These are phyloP conservation scores for Backusella morwellensis DNA, from an alignment of 192 early-diverging fungal species.

Conservation along the genomic window DNA sequence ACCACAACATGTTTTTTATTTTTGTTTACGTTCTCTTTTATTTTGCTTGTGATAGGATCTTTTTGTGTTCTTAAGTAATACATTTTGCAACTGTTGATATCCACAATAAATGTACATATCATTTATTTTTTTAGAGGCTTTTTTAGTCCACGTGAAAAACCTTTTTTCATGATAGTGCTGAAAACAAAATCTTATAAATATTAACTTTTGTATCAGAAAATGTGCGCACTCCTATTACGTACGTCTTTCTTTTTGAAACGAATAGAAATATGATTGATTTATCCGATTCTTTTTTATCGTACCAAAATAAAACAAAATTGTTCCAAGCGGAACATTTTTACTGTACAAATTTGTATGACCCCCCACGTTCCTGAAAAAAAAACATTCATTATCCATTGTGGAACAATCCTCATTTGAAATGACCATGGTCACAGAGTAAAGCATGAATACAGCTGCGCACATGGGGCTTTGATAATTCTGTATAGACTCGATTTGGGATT, in stretches of 20 bases:
- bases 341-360: background rate
- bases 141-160: background rate
- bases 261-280: background rate
- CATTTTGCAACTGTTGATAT: background rate
- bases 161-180: background rate
- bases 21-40: background rate
- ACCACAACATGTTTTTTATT: background rate
- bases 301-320: background rate
- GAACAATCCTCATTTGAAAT: background rate
- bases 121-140: background rate
- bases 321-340: background rate
- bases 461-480: background rate
- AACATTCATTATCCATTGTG: background rate
- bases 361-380: conserved; percentile 1
- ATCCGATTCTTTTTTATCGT: background rate
- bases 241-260: background rate
- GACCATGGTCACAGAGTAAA: background rate
- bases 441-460: background rate
- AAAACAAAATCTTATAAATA: background rate
- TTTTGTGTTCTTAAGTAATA: background rate
- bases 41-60: background rate
- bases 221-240: background rate
- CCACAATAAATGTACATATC: background rate
- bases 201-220: background rate
- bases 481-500: background rate